Evolutionary conservation across 805 yeast species (phyloP).

Genomic region (Ogataea siamensis): DNA sequence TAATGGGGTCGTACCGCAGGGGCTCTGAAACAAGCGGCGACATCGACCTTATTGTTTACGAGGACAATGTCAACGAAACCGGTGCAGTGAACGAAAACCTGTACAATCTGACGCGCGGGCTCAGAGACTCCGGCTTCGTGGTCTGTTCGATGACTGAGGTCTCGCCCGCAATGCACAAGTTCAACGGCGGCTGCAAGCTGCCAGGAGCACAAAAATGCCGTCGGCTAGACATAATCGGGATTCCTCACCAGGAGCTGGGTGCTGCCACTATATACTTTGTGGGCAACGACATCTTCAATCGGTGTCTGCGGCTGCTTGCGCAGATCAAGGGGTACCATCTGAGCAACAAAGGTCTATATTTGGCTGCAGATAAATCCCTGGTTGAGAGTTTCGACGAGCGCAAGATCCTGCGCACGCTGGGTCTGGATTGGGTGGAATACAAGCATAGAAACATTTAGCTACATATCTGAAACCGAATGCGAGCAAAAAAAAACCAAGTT

Average conservation of each 20-base stretch:
- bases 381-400: constrained; percentile 45
- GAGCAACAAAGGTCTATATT: constrained; percentile 45
- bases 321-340: constrained; percentile 36
- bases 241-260: constrained; percentile 45
- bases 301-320: constrained; percentile 45
- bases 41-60: constrained; percentile 49
- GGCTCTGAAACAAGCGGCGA: constrained; percentile 49
- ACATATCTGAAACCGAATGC: constrained; percentile 16
- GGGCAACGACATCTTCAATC: constrained; percentile 52
- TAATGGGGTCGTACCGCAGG: constrained; percentile 54
- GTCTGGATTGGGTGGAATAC: constrained; percentile 33
- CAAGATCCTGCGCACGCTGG: constrained; percentile 44
- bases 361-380: constrained; percentile 19
- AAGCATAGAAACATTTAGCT: constrained; percentile 20
- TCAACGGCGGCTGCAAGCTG: constrained; percentile 38
- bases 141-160: constrained; percentile 25
- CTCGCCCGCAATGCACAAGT: constrained; percentile 26
- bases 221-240: constrained; percentile 51
- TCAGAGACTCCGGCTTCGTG: constrained; percentile 20
- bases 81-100: constrained; percentile 20
- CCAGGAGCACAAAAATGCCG: constrained; percentile 38
- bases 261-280: constrained; percentile 52
- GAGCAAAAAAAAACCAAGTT: constrained; percentile 1
- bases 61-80: constrained; percentile 29
- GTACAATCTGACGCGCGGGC: constrained; percentile 14